A percentile compares a stretch with the other conserved stretches of the same genome.
Conservation (phyloP, 2,329 filamentous ascomycete genomes). For the Teratosphaeria pseudoeucalypti region DNA sequence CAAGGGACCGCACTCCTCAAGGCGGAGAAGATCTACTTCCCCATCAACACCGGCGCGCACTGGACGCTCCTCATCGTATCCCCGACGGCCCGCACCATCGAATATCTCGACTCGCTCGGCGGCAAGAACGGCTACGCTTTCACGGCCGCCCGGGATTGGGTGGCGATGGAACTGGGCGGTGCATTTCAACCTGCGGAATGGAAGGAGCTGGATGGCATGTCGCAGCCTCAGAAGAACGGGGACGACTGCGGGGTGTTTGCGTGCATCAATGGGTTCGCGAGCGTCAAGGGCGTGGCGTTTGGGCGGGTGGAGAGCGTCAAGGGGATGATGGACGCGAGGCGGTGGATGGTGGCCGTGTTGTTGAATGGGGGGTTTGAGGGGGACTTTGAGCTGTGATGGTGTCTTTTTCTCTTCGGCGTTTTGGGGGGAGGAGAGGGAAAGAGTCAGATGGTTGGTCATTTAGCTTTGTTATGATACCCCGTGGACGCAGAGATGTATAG, state of each 20-base stretch:
- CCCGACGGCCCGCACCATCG: constrained; percentile 48
- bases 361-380: constrained; percentile 24
- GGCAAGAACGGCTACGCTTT: constrained; percentile 10
- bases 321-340: constrained; percentile 21
- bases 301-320: constrained; percentile 8
- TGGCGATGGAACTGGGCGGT: constrained; percentile 48
- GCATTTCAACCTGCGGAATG: constrained; percentile 50
- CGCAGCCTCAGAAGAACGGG: constrained; percentile 52
- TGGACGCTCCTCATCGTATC: constrained; percentile 64
- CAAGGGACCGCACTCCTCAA: constrained; percentile 51
- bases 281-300: constrained; percentile 40
- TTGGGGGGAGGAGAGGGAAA: too few relatives aligned
- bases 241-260: constrained; percentile 71
- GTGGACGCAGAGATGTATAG: background rate
- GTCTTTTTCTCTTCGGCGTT: too few relatives aligned
- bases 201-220: constrained; percentile 41
- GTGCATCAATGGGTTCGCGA: constrained; percentile 60
- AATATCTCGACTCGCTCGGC: constrained; percentile 60
- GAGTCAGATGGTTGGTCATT: background rate
- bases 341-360: constrained; percentile 54
- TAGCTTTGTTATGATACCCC: background rate
- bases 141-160: constrained; percentile 38
- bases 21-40: constrained; percentile 59
- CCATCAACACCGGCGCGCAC: constrained; percentile 50
- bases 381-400: background rate